A percentile compares a stretch with the other conserved stretches of the same genome.
Conservation (phyloP, 495 filamentous ascomycete genomes). For the Lepraria neglecta region DNA sequence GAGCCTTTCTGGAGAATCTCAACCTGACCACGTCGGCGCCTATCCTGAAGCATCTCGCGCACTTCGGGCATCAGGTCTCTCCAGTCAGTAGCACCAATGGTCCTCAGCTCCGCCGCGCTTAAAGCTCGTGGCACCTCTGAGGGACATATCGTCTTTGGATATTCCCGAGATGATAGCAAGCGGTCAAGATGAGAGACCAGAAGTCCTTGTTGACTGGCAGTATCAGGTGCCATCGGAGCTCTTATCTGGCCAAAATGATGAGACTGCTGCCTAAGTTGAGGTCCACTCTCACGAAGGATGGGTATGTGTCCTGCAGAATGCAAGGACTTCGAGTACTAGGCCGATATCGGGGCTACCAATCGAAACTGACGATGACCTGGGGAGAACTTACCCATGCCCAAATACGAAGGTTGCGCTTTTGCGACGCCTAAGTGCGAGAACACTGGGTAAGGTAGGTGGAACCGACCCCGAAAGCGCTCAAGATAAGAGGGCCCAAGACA, state of each 20-base stretch:
- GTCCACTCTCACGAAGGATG: not conserved
- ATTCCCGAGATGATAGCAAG: slow-evolving; percentile 22
- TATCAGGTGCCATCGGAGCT: not conserved
- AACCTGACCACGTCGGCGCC: slow-evolving; percentile 34
- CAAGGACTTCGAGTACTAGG: no score
- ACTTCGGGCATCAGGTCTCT: slow-evolving; percentile 40
- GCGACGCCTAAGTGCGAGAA: no score
- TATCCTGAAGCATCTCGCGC: slow-evolving; percentile 34
- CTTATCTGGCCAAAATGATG: not conserved
- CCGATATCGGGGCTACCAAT: no score
- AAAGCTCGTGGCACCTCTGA: slow-evolving; percentile 44
- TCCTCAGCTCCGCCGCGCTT: slow-evolving; percentile 31
- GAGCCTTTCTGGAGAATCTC: slow-evolving; percentile 45
- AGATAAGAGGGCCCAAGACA: no score
- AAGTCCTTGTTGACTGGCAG: not conserved
- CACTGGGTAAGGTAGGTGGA: no score
- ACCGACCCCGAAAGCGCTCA: no score
- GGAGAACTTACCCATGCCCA: no score
- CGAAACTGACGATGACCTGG: no score
- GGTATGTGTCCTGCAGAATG: no score
- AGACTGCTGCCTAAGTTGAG: slow-evolving; percentile 2
- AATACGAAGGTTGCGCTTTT: no score
- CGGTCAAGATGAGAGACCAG: slow-evolving; percentile 7
- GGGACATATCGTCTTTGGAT: slow-evolving; percentile 47
- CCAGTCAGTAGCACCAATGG: slow-evolving; percentile 34